A percentile compares a stretch with the other conserved stretches of the same genome.
phyloP scores from a whole-genome alignment of 202 grass and related monocot species.

The Setaria italica region DNA sequence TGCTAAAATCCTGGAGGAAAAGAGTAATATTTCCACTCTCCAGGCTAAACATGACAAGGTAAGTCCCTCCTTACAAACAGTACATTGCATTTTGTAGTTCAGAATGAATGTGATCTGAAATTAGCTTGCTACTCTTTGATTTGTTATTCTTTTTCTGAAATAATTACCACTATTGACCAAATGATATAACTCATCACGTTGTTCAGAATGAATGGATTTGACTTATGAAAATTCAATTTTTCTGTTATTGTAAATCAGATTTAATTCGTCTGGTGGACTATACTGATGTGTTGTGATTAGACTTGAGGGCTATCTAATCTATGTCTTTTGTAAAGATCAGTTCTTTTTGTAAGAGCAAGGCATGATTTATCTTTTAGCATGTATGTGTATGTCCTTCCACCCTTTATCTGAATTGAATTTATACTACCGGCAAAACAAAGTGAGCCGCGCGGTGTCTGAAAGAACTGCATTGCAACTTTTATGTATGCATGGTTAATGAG shows the following conservation, averaged over 20 bases:
- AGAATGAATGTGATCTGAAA: too few species aligned
- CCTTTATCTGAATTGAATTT: too few species aligned
- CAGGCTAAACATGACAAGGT: conserved; percentile 65
- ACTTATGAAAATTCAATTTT: neutral
- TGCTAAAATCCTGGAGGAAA: conserved; percentile 65
- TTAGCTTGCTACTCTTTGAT: too few species aligned
- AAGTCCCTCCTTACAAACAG: neutral
- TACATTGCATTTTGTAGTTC: too few species aligned
- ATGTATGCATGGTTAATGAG: too few species aligned
- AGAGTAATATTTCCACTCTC: conserved; percentile 47
- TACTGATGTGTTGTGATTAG: neutral
- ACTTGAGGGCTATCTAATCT: neutral
- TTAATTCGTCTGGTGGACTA: neutral
- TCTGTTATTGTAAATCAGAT: neutral
- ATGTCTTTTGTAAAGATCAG: neutral
- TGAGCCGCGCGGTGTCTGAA: neutral
- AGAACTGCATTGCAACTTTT: neutral
- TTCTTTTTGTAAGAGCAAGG: neutral
- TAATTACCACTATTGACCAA: too few species aligned
- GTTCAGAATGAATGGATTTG: neutral
- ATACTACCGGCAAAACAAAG: too few species aligned
- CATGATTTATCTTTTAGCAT: neutral
- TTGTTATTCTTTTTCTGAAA: too few species aligned
- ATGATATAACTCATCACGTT: too few species aligned
- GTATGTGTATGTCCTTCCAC: neutral